Evolutionary conservation across 768 basidiomycete species (phyloP).

Genomic region (Leccinellum rugosiceps): DNA sequence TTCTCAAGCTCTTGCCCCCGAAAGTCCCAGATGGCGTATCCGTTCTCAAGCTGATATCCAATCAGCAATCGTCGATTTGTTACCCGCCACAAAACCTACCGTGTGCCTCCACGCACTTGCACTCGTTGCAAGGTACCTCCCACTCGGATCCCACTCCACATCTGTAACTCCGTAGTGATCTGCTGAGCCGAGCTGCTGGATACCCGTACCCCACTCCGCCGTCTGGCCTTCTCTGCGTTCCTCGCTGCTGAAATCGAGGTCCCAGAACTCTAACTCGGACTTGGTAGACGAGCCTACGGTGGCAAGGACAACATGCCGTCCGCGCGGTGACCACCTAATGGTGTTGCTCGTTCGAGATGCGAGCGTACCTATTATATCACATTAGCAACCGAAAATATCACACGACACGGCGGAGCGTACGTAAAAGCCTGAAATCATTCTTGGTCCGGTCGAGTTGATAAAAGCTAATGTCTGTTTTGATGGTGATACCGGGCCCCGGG

Average conservation of each 20-base stretch:
- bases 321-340: slow-evolving; percentile 94
- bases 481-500: slow-evolving; percentile 84
- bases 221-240: slow-evolving; percentile 44
- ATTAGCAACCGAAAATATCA: slow-evolving; percentile 2
- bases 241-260: slow-evolving; percentile 84
- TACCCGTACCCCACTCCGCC: slow-evolving; percentile 79
- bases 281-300: slow-evolving; percentile 94
- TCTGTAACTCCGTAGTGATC: slow-evolving; percentile 99
- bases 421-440: slow-evolving; percentile 90
- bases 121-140: slow-evolving; percentile 88
- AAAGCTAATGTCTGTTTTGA: slow-evolving; percentile 95
- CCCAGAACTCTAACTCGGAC: slow-evolving; percentile 99
- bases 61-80: slow-evolving; percentile 8
- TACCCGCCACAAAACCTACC: slow-evolving; percentile 43
- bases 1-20: slow-evolving; percentile 93
- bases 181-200: slow-evolving; percentile 79
- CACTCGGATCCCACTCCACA: slow-evolving; percentile 97
- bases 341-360: slow-evolving; percentile 86
- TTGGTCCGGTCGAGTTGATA: slow-evolving; percentile 91
- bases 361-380: slow-evolving; percentile 56
- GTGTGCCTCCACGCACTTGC: slow-evolving; percentile 95
- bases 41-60: slow-evolving; percentile 79
- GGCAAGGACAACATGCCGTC: slow-evolving; percentile 92
- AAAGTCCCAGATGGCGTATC: slow-evolving; percentile 97
- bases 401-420: slow-evolving; percentile 41